Percentiles rank a stretch among this genome's conserved stretches.
phyloP scores from a whole-genome alignment of 2,329 filamentous ascomycete species.

The Alternaria infectoria region DNA sequence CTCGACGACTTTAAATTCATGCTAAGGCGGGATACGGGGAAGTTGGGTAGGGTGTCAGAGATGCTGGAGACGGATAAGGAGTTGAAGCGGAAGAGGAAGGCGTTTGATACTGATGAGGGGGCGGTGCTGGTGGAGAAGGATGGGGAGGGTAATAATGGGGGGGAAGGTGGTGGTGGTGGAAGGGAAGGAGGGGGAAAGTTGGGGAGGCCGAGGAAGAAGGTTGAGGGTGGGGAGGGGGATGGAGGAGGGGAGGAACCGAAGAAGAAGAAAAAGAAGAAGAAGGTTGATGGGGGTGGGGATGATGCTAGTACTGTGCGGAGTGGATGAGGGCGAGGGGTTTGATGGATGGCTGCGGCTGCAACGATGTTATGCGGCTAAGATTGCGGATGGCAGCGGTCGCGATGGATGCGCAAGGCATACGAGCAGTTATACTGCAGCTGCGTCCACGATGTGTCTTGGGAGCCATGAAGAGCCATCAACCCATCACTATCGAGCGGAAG shows the following conservation, averaged over 20 bases:
- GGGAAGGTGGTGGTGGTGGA: background rate
- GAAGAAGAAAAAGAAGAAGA: constrained; percentile 27
- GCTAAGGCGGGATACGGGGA: constrained; percentile 80
- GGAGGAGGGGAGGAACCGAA: constrained; percentile 23
- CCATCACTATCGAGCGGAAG: background rate
- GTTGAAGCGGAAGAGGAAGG: constrained; percentile 82
- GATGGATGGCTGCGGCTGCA: background rate
- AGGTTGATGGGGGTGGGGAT: constrained; percentile 14
- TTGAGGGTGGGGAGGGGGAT: constrained; percentile 18
- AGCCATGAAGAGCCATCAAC: background rate
- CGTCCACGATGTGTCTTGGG: background rate
- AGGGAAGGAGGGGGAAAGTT: constrained; percentile 1
- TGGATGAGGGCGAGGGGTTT: constrained; percentile 11
- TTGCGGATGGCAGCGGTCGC: background rate
- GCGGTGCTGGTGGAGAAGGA: constrained; percentile 56
- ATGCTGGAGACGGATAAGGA: constrained; percentile 86
- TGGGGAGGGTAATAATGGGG: constrained; percentile 21
- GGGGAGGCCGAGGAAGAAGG: constrained; percentile 25
- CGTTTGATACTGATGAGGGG: constrained; percentile 71
- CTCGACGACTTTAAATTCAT: constrained; percentile 98
- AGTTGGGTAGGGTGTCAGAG: constrained; percentile 84
- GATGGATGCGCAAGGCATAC: background rate
- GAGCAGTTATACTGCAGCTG: background rate
- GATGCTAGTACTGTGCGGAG: constrained; percentile 30
- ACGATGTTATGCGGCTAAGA: background rate